phyloP scores from a whole-genome alignment of 768 basidiomycete species.

The Hericium erinaceus region DNA sequence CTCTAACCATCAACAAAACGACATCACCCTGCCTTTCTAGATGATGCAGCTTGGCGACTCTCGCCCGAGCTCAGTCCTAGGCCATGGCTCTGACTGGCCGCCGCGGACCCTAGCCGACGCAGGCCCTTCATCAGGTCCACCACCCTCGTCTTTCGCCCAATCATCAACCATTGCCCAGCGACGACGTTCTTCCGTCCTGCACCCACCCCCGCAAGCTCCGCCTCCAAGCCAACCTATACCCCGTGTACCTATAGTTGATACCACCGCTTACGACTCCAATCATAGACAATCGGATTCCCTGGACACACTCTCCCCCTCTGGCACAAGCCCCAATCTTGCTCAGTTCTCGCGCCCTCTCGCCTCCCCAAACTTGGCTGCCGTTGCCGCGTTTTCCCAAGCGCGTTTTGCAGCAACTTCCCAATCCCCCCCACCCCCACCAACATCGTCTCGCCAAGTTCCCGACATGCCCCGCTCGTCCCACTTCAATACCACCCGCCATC shows the following conservation, averaged over 20 bases:
- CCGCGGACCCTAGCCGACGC: constrained; percentile 10
- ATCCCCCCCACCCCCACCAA: constrained; percentile 21
- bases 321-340: constrained; percentile 10
- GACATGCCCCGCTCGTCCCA: constrained; percentile 45
- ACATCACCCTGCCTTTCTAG: neutral
- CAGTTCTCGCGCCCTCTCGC: constrained; percentile 13
- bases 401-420: constrained; percentile 24
- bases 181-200: constrained; percentile 61
- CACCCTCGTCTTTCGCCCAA: constrained; percentile 22
- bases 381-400: constrained; percentile 54
- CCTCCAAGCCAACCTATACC: constrained; percentile 73
- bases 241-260: constrained; percentile 37
- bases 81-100: constrained; percentile 27
- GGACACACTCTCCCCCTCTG: constrained; percentile 14
- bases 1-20: neutral
- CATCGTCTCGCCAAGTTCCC: constrained; percentile 42
- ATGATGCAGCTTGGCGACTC: constrained; percentile 15
- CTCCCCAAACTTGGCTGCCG: constrained; percentile 32
- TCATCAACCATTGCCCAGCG: constrained; percentile 31
- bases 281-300: constrained; percentile 12
- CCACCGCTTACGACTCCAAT: constrained; percentile 21
- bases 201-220: constrained; percentile 56
- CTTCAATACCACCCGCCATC: constrained; percentile 17
- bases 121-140: constrained; percentile 21
- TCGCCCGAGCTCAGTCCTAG: constrained; percentile 20